phyloP scores from a whole-genome alignment of 2,329 filamentous ascomycete genomes.

The Trichoderma endophyticum region DNA sequence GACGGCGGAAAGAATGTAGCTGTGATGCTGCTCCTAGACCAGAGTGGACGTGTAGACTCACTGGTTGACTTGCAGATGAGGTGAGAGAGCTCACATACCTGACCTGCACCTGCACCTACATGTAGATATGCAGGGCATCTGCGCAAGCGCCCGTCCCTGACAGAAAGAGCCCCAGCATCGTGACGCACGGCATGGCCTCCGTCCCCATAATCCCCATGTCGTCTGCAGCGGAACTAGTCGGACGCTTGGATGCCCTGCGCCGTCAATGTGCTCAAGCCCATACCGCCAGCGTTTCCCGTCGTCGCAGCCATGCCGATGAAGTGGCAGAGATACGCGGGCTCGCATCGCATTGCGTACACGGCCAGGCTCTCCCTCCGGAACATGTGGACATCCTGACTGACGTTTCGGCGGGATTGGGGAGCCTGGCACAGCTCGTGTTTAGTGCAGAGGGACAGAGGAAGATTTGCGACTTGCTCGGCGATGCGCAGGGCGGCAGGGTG shows the following conservation, averaged over 20 bases:
- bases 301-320: neutral
- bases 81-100: constrained; percentile 29
- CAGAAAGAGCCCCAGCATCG: constrained; percentile 26
- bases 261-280: constrained; percentile 22
- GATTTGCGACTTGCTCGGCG: constrained; percentile 31
- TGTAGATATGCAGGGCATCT: neutral
- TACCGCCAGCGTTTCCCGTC: neutral
- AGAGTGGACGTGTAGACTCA: constrained; percentile 30
- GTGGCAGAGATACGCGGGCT: constrained; percentile 18
- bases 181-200: constrained; percentile 31
- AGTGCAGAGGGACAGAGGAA: constrained; percentile 21
- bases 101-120: neutral
- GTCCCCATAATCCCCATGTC: constrained; percentile 45
- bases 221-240: constrained; percentile 34
- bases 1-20: constrained; percentile 40
- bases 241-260: constrained; percentile 39
- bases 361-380: constrained; percentile 26
- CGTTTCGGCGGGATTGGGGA: constrained; percentile 26
- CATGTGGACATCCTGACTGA: constrained; percentile 31
- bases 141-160: neutral
- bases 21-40: constrained; percentile 44
- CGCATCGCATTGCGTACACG: constrained; percentile 28
- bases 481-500: constrained; percentile 29
- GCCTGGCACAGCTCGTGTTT: constrained; percentile 27
- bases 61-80: constrained; percentile 45